Conservation (phyloP, 2,329 filamentous ascomycete species). For the Metarhizium brunneum region DNA sequence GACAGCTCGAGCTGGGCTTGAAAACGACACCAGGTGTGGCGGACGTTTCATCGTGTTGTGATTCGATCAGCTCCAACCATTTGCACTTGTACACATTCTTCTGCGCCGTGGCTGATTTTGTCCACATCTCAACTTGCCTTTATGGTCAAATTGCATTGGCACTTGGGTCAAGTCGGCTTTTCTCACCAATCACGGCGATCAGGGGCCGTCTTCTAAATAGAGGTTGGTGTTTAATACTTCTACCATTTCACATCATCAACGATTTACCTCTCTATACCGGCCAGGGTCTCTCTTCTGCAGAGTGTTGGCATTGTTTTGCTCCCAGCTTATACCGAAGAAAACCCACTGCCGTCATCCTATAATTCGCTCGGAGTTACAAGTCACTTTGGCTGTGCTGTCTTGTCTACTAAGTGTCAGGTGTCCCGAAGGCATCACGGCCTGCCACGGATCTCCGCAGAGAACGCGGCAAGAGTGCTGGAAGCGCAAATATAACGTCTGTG, state of each 20-base stretch:
- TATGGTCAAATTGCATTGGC: not conserved
- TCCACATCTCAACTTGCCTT: constrained; percentile 1
- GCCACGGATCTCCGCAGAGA: not conserved
- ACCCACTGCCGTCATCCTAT: too few relatives aligned
- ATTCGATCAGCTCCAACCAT: constrained; percentile 6
- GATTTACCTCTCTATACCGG: not conserved
- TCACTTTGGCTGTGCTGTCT: not conserved
- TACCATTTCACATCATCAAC: constrained; percentile 1
- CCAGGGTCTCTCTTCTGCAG: not conserved
- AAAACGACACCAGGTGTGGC: not conserved
- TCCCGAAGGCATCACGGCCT: not conserved
- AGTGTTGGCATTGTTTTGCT: not conserved
- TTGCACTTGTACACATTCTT: constrained; percentile 4
- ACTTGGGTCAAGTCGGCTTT: not conserved
- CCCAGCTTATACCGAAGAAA: not conserved
- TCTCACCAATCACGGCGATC: constrained; percentile 3
- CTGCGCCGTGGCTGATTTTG: constrained; percentile 4
- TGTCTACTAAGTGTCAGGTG: not conserved
- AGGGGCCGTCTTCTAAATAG: constrained; percentile 1
- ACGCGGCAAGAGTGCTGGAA: not conserved
- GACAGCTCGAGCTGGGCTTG: constrained; percentile 2
- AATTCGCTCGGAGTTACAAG: not conserved
- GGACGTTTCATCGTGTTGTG: constrained; percentile 2
- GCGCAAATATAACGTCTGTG: not conserved
- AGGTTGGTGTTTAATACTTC: constrained; percentile 5